A percentile compares a stretch with the other conserved stretches of the same genome.
Evolutionary conservation across 371 early-diverging fungal species (phyloP).

Genomic region (Lichtheimia ornata): DNA sequence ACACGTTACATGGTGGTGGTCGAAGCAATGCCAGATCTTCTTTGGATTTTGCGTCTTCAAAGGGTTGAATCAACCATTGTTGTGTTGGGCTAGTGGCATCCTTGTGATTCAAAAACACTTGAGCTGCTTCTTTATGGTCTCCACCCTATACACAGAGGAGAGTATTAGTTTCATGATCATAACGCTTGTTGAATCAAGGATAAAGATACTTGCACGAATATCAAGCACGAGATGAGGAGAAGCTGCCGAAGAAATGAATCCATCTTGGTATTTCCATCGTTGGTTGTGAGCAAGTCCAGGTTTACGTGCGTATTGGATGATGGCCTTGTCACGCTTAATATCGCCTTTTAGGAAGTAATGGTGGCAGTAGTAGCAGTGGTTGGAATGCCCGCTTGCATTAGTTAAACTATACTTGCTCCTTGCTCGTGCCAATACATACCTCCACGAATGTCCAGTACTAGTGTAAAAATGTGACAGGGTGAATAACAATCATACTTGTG

Average conservation of each 20-base stretch:
- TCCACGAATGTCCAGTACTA: constrained; percentile 51
- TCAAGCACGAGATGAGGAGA: constrained; percentile 45
- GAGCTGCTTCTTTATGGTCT: constrained; percentile 41
- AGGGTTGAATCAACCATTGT: constrained; percentile 48
- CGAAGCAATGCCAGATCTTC: constrained; percentile 40
- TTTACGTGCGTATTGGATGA: constrained; percentile 54
- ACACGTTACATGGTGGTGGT: constrained; percentile 37
- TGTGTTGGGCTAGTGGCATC: constrained; percentile 32
- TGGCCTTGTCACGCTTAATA: constrained; percentile 39
- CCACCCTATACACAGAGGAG: constrained; percentile 23
- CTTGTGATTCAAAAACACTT: constrained; percentile 36
- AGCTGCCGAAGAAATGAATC: constrained; percentile 41
- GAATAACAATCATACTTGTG: too few relatives aligned
- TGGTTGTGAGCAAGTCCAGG: constrained; percentile 53
- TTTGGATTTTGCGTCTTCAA: constrained; percentile 39
- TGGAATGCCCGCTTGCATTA: too few relatives aligned
- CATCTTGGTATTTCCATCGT: constrained; percentile 49
- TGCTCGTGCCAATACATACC: constrained; percentile 12
- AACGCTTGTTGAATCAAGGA: too few relatives aligned
- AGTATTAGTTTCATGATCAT: too few relatives aligned
- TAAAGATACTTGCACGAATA: constrained; percentile 27
- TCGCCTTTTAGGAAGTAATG: constrained; percentile 16
- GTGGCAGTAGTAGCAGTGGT: too few relatives aligned
- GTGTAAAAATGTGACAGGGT: not conserved
- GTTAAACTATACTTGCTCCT: too few relatives aligned